A percentile compares a stretch with the other conserved stretches of the same genome.
These are phyloP conservation scores for Populus davidiana DNA, from an alignment of 345 rosid genomes.

Conservation along the genomic window DNA sequence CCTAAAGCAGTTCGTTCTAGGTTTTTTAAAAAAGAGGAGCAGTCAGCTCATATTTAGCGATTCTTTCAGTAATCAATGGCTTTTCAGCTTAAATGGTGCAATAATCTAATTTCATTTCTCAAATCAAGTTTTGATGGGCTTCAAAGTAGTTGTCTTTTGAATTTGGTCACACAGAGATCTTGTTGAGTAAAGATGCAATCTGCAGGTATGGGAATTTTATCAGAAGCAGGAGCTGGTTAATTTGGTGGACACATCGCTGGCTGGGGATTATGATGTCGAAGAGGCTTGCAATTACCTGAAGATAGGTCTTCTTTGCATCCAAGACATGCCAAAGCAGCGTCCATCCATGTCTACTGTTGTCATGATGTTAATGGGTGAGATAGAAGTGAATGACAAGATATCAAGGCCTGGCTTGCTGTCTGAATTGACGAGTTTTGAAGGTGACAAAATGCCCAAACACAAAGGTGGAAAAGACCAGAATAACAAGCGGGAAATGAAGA, in stretches of 20 bases:
- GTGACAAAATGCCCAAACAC: neutral
- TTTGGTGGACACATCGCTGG: conserved; percentile 37
- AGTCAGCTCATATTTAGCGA: neutral
- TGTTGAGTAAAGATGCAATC: neutral
- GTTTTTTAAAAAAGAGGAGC: too few species aligned
- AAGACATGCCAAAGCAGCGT: conserved; percentile 52
- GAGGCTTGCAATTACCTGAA: conserved; percentile 48
- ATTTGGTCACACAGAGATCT: neutral
- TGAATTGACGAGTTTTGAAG: conserved; percentile 32
- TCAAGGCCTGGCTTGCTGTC: conserved; percentile 49
- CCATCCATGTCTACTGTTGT: conserved; percentile 51
- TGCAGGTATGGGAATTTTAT: conserved; percentile 47
- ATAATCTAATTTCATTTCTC: neutral
- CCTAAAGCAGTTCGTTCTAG: too few species aligned
- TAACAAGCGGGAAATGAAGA: neutral
- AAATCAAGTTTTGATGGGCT: neutral
- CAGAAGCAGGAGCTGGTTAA: conserved; percentile 34
- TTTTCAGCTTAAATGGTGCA: neutral
- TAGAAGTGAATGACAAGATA: conserved; percentile 34
- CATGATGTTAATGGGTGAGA: conserved; percentile 47
- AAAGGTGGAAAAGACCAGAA: conserved; percentile 9
- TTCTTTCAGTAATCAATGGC: neutral
- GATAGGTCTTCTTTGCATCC: conserved; percentile 66
- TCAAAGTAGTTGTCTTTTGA: neutral
- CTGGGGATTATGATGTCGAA: conserved; percentile 31